Percentiles rank a stretch among this genome's conserved stretches.
These are phyloP conservation scores for Neurospora sp. DNA, from an alignment of 495 filamentous ascomycete genomes.

Conservation along the genomic window DNA sequence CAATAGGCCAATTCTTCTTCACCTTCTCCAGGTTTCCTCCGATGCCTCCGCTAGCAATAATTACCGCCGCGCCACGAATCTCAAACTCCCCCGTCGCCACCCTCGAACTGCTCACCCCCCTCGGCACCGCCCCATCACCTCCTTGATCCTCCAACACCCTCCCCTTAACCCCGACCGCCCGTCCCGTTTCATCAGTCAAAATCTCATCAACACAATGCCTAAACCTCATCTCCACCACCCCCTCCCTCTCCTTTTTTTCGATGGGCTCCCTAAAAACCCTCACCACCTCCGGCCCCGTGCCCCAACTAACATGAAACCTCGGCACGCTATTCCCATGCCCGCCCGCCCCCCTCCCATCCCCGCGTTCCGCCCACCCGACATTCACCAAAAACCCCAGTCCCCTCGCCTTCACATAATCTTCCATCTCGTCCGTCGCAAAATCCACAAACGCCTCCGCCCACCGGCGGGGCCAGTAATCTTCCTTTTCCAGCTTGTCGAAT, in stretches of 20 bases:
- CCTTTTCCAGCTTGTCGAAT: constrained; percentile 33
- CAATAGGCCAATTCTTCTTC: constrained; percentile 36
- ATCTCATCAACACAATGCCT: constrained; percentile 40
- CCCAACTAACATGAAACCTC: constrained; percentile 43
- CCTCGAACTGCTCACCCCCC: constrained; percentile 35
- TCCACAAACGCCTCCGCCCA: constrained; percentile 47
- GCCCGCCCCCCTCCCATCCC: constrained; percentile 31
- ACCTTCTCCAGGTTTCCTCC: constrained; percentile 43
- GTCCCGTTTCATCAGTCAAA: constrained; percentile 33
- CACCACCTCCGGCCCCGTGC: constrained; percentile 42
- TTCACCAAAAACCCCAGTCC: constrained; percentile 34
- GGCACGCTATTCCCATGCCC: constrained; percentile 45
- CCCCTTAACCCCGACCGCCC: constrained; percentile 37
- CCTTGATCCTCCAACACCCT: constrained; percentile 36
- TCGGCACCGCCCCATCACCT: constrained; percentile 23
- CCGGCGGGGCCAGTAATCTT: constrained; percentile 39
- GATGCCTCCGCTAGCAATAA: constrained; percentile 40
- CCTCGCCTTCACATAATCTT: constrained; percentile 35
- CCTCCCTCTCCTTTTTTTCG: constrained; percentile 32
- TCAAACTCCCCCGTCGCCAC: constrained; percentile 33
- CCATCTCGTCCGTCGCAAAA: constrained; percentile 40
- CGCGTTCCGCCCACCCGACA: constrained; percentile 44
- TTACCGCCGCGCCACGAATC: constrained; percentile 31
- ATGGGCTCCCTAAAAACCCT: constrained; percentile 40
- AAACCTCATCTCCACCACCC: constrained; percentile 38